These are phyloP conservation scores for Cordyceps farinosa DNA, from an alignment of 2,329 filamentous ascomycete genomes.

Conservation along the genomic window DNA sequence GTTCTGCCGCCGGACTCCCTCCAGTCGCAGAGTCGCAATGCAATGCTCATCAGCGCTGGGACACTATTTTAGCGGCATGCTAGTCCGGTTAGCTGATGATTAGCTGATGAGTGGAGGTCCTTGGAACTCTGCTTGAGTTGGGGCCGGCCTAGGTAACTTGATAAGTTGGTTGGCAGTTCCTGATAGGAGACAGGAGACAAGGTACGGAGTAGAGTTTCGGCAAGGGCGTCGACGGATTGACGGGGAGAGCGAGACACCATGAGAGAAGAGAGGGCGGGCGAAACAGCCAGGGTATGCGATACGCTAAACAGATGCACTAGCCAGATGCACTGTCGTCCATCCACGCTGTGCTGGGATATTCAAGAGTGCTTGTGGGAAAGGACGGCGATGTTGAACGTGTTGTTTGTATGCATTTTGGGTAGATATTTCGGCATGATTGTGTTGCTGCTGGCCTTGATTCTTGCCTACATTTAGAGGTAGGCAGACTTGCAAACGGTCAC, in stretches of 20 bases:
- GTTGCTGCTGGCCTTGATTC: too few species aligned
- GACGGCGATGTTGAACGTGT: not conserved
- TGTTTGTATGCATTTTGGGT: too few species aligned
- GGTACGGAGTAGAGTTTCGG: not conserved
- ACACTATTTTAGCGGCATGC: not conserved
- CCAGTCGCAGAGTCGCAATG: not conserved
- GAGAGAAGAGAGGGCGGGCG: not conserved
- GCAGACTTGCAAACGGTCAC: too few species aligned
- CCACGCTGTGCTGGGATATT: too few species aligned
- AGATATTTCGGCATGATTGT: too few species aligned
- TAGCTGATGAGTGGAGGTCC: not conserved
- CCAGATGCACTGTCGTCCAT: too few species aligned
- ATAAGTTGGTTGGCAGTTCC: too few species aligned
- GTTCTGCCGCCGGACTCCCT: not conserved
- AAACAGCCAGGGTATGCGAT: not conserved
- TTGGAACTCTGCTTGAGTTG: not conserved
- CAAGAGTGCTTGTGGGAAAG: not conserved
- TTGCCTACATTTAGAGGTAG: too few species aligned
- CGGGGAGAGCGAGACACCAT: conserved; percentile 2
- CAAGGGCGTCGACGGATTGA: not conserved
- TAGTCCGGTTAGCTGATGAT: not conserved
- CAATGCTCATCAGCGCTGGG: not conserved
- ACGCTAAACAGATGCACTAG: not conserved
- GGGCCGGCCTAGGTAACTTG: not conserved
- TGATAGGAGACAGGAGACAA: too few species aligned